Base-by-base conservation (phyloP, 495 filamentous ascomycete species). In the Margaritispora aquatica region DNA sequence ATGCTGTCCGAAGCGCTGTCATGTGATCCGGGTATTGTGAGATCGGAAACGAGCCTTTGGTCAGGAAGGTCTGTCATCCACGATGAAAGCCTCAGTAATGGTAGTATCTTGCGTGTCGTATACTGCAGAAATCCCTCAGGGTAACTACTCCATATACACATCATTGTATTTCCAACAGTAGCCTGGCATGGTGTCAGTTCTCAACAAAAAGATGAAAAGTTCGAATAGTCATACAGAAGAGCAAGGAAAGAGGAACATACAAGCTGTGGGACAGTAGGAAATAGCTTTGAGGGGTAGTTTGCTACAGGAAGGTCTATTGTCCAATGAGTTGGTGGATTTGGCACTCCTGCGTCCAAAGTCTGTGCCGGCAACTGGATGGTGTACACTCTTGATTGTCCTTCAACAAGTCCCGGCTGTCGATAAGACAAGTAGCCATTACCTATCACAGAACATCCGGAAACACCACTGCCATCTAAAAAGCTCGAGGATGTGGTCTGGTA, bases 11-110 rank as follows among this genome's bases (percentile, higher is more conserved):
- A 67, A 22, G 55, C 58, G 20, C 50, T 59, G 38, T 63, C 61
- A 47, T 63, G 61, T 29, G 61, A 57, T 13, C 61, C 61, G n/a
- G 61, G 61, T 27, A 63, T 31, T 0, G 61, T 63, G 8, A 63
- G 55, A 34, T 59, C 47, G 11, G 55, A 63, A 21, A 63, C 8
- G 2, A 63, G 26, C 3, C 55, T 55, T 47, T 63, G 41, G 22
- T 59, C 48, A 15, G 61, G 61, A n/a, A 63, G 51, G 23, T 59
- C 36, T 0, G 34, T 48, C 55, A 63, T 63, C 61, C 61, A 63
- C 15, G 61, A 63, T 19, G 1, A 56, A 56, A 27, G 67, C n/a
- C n/a, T n/a, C n/a, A n/a, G 69, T 21, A 34, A 13, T 7, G 66
- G 60, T 5, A 71, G 54, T 1, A 64, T 57, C 26, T 66, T 59